Conservation (phyloP, 2,329 filamentous ascomycete genomes). For the Raffaelea deltoideospora region DNA sequence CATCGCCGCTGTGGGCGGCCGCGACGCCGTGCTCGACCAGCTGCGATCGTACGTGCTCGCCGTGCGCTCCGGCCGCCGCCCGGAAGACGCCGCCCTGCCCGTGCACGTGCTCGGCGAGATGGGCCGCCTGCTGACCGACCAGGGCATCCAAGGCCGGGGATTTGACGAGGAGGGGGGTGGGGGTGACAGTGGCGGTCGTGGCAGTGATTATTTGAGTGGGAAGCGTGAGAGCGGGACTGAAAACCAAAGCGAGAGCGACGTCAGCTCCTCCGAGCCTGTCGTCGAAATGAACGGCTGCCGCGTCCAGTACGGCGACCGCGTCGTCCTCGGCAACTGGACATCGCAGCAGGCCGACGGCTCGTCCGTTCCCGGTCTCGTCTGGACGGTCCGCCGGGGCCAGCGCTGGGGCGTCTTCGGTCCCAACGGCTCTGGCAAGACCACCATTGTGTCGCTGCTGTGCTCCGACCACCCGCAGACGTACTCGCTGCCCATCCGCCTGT, state of each 20-base stretch:
- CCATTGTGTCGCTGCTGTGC: conserved; percentile 77
- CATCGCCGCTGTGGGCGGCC: conserved; percentile 50
- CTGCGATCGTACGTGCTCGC: conserved; percentile 32
- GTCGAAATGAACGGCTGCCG: conserved; percentile 78
- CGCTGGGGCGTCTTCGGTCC: conserved; percentile 88
- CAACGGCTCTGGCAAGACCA: conserved; percentile 94
- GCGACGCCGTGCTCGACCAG: conserved; percentile 42
- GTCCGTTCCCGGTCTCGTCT: conserved; percentile 51
- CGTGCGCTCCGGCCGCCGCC: conserved; percentile 26
- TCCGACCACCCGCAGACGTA: conserved; percentile 96
- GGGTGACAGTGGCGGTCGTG: background rate
- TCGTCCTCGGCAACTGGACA: conserved; percentile 69
- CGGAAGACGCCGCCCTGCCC: conserved; percentile 32
- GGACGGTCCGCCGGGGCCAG: conserved; percentile 70
- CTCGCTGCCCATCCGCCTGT: conserved; percentile 71
- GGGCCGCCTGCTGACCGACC: conserved; percentile 28
- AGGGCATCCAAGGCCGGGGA: conserved; percentile 21
- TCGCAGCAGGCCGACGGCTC: conserved; percentile 38
- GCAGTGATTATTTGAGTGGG: conserved; percentile 5
- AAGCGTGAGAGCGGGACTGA: conserved; percentile 4
- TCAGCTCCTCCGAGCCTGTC: conserved; percentile 36
- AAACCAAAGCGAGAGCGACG: background rate
- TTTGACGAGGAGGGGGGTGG: conserved; percentile 15
- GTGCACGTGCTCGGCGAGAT: conserved; percentile 33
- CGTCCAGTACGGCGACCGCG: conserved; percentile 65